Conservation (phyloP, 2,329 filamentous ascomycete genomes). For the Penicillium sp. region DNA sequence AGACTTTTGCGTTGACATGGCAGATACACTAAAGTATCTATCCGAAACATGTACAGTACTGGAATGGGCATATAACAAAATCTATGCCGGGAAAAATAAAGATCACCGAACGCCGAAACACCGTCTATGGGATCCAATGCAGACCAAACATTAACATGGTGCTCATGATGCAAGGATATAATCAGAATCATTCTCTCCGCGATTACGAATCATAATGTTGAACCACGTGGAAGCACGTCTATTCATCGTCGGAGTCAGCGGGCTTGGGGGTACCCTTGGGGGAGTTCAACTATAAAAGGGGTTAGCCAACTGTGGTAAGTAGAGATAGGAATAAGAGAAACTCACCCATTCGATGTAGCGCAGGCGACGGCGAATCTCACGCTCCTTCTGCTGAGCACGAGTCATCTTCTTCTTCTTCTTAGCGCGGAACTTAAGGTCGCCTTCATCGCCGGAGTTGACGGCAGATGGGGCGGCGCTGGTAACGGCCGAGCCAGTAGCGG, state of each 20-base stretch:
- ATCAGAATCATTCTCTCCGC: conserved; percentile 7
- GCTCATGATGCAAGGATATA: conserved; percentile 21
- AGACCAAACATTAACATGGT: conserved; percentile 19
- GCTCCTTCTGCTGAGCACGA: conserved; percentile 91
- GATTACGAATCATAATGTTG: conserved; percentile 23
- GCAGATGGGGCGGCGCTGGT: conserved; percentile 62
- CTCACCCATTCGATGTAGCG: conserved; percentile 68
- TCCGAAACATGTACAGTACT: conserved; percentile 11
- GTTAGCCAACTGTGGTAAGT: conserved; percentile 9
- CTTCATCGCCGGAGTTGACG: conserved; percentile 80
- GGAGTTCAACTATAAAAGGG: conserved; percentile 69
- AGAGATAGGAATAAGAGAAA: conserved; percentile 7
- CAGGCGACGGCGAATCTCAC: conserved; percentile 79
- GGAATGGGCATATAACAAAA: background rate
- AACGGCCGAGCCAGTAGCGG: conserved; percentile 58
- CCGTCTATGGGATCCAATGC: conserved; percentile 26
- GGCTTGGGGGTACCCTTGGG: conserved; percentile 81
- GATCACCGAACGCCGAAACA: conserved; percentile 15
- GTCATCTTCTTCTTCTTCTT: conserved; percentile 99
- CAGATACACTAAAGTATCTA: conserved; percentile 7
- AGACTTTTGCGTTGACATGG: conserved; percentile 9
- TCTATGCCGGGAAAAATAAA: conserved; percentile 1
- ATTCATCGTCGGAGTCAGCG: conserved; percentile 73
- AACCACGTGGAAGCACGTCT: conserved; percentile 12
- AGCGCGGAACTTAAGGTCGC: conserved; percentile 80